phyloP scores from a whole-genome alignment of 2,329 filamentous ascomycete genomes.

The Phyllosticta paracitricarpa region DNA sequence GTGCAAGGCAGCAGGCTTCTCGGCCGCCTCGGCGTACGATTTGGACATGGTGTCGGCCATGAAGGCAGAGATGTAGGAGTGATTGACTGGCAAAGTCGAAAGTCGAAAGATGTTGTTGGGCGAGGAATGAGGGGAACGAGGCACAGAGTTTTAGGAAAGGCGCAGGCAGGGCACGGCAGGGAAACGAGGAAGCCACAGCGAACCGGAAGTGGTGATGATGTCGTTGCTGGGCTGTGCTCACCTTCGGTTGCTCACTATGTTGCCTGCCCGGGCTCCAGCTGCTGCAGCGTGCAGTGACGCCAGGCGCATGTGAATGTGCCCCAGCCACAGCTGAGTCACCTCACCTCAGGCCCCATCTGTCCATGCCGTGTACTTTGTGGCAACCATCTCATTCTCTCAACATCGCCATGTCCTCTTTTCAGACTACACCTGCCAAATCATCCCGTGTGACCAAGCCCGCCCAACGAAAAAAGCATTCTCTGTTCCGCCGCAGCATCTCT shows the following conservation, averaged over 20 bases:
- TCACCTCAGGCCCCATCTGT: too few species aligned
- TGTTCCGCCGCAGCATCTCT: conserved; percentile 22
- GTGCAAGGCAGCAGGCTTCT: conserved; percentile 11
- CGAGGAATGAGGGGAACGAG: conserved; percentile 5
- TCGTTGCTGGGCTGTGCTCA: neutral
- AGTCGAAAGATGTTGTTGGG: conserved; percentile 28
- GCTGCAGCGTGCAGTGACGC: too few species aligned
- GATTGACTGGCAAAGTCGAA: conserved; percentile 28
- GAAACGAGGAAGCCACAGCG: neutral
- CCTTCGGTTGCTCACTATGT: neutral
- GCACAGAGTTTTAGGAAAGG: neutral
- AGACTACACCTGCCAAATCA: conserved; percentile 12
- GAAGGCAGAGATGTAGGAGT: conserved; percentile 22
- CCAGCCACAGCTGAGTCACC: neutral
- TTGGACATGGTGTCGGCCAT: conserved; percentile 30
- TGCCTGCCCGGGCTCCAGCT: too few species aligned
- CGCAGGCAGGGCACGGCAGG: neutral
- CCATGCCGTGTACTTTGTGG: too few species aligned
- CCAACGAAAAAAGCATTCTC: conserved; percentile 13
- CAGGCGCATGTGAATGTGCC: neutral
- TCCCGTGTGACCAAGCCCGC: conserved; percentile 13
- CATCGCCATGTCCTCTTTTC: conserved; percentile 10
- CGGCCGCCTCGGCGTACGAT: conserved; percentile 28
- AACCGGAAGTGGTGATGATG: neutral
- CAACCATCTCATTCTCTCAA: neutral